Evolutionary conservation across 352 stramenopile genomes (phyloP).

Genomic region (Pythium aristosporum): DNA sequence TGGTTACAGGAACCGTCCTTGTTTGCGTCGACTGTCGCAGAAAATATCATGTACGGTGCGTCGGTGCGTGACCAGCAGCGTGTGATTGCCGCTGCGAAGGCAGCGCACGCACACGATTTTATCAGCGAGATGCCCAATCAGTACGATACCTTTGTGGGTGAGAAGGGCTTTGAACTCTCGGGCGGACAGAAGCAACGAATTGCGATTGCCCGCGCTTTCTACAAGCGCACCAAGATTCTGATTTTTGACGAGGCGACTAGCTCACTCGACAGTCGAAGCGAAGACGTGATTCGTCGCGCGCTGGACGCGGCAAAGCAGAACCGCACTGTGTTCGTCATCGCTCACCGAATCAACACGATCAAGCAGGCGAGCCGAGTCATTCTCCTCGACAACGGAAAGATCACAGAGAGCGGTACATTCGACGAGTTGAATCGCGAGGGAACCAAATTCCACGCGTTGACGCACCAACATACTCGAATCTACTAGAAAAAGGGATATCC

Average conservation of each 20-base stretch:
- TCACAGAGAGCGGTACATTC: conserved; percentile 75
- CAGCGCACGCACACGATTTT: conserved; percentile 79
- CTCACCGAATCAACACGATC: conserved; percentile 85
- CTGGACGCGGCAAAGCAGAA: conserved; percentile 64
- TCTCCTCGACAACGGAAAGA: conserved; percentile 76
- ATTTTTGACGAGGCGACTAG: conserved; percentile 86
- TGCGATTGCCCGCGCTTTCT: conserved; percentile 78
- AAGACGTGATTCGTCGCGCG: conserved; percentile 74
- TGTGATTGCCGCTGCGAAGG: conserved; percentile 59
- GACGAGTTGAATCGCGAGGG: conserved; percentile 74
- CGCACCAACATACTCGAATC: conserved; percentile 61
- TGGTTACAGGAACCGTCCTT: conserved; percentile 55
- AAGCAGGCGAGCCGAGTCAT: conserved; percentile 83
- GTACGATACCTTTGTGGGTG: conserved; percentile 97
- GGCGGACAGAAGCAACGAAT: conserved; percentile 97
- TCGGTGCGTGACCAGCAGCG: conserved; percentile 51
- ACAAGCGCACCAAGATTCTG: conserved; percentile 80
- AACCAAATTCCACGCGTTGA: conserved; percentile 75
- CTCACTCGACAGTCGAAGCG: conserved; percentile 77
- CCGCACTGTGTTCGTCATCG: conserved; percentile 82
- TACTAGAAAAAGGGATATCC: conserved; percentile 30
- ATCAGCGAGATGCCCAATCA: conserved; percentile 86
- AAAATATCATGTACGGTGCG: conserved; percentile 87
- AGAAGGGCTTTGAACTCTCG: conserved; percentile 95
- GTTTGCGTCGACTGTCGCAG: conserved; percentile 75